Conservation (phyloP, 2,329 filamentous ascomycete species). For the Orbilia oligospora region DNA sequence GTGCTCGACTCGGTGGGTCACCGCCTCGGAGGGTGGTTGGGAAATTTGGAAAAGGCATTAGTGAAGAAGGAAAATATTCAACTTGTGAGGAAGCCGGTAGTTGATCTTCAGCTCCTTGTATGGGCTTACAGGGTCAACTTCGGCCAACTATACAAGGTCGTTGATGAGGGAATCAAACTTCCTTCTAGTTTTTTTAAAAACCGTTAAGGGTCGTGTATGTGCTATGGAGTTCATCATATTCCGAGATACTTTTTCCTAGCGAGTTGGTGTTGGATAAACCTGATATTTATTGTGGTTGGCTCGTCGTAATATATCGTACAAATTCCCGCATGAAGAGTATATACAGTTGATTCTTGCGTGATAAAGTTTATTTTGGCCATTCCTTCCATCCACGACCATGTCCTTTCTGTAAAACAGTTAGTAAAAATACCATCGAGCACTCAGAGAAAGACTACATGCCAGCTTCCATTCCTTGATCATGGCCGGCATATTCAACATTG, state of each 20-base stretch:
- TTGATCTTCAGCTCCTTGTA: slow-evolving; percentile 13
- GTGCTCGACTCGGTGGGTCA: slow-evolving; percentile 9
- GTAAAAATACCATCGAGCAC: not conserved
- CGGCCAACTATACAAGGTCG: not conserved
- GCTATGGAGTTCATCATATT: not conserved
- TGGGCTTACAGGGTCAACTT: slow-evolving; percentile 31
- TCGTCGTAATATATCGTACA: slow-evolving; percentile 57
- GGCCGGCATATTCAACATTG: slow-evolving; percentile 94
- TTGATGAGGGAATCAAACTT: slow-evolving; percentile 10
- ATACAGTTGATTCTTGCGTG: slow-evolving; percentile 24
- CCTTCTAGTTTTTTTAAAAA: not conserved
- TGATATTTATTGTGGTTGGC: slow-evolving; percentile 4
- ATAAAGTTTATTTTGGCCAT: slow-evolving; percentile 73
- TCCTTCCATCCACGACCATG: slow-evolving; percentile 82
- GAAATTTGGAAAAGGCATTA: not conserved
- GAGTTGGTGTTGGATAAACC: no score
- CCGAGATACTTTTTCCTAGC: no score
- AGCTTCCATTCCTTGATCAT: slow-evolving; percentile 94
- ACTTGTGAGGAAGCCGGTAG: slow-evolving; percentile 6
- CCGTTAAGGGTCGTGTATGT: not conserved
- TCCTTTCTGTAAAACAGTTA: slow-evolving; percentile 71
- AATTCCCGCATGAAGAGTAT: slow-evolving; percentile 31
- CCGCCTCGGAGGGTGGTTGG: not conserved
- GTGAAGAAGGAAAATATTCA: slow-evolving; percentile 4
- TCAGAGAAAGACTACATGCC: slow-evolving; percentile 71